phyloP scores from a whole-genome alignment of 352 stramenopile genomes.

The Phytophthora vignae region DNA sequence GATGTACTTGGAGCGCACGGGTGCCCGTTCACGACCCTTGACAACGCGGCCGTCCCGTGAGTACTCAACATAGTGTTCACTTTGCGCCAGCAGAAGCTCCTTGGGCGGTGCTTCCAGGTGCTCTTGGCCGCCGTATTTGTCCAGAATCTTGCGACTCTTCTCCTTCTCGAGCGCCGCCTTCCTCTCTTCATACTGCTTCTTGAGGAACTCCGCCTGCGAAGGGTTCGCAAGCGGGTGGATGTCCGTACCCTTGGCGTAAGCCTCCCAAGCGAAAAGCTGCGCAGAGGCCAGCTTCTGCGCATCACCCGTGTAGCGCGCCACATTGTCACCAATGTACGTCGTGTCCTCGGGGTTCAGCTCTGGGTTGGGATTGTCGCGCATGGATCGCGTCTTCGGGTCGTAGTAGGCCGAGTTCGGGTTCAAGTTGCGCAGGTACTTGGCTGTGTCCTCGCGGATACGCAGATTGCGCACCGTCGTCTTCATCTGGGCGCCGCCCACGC shows the following conservation, averaged over 20 bases:
- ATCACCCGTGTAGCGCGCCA: conserved; percentile 93
- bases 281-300: conserved; percentile 94
- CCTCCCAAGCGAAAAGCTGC: conserved; percentile 97
- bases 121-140: conserved; percentile 97
- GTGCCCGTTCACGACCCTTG: conserved; percentile 81
- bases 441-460: conserved; percentile 99
- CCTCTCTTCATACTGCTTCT: conserved; percentile 93
- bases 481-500: conserved; percentile 98
- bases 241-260: conserved; percentile 90
- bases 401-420: conserved; percentile 99
- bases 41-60: conserved; percentile 91
- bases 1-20: conserved; percentile 97
- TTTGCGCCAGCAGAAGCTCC: conserved; percentile 88
- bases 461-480: conserved; percentile 98
- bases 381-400: conserved; percentile 98
- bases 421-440: conserved; percentile 99
- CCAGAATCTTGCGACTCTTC: conserved; percentile 84
- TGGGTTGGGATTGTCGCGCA: conserved; percentile 98
- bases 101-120: conserved; percentile 89
- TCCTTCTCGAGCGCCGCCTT: conserved; percentile 77
- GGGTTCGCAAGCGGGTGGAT: conserved; percentile 97
- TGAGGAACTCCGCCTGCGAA: conserved; percentile 95
- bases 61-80: conserved; percentile 94
- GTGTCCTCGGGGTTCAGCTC: conserved; percentile 94
- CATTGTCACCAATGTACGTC: conserved; percentile 97